Percentiles rank a stretch among this genome's conserved stretches.
Evolutionary conservation across 176 grass and related monocot species (phyloP).

Genomic region (Zoysia japonica): DNA sequence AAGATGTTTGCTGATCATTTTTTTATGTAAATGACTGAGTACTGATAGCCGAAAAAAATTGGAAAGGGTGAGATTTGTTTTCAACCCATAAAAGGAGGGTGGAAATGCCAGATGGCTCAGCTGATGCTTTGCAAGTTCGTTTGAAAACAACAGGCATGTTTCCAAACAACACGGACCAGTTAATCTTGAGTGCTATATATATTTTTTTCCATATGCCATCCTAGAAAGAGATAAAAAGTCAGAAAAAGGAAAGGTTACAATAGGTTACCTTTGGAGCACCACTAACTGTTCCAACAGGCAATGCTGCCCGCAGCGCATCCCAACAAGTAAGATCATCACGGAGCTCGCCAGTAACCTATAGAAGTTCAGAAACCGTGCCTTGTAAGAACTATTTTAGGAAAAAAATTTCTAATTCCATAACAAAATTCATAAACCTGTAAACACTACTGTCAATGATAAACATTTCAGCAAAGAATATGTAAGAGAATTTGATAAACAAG

Average conservation of each 20-base stretch:
- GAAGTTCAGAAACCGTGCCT: slow-evolving; percentile 9
- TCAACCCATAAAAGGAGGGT: background rate
- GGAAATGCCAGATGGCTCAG: background rate
- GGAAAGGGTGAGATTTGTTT: background rate
- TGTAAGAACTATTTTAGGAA: slow-evolving; percentile 21
- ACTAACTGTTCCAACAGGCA: slow-evolving; percentile 94
- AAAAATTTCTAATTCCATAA: background rate
- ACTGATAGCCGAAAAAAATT: background rate
- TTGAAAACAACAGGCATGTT: background rate
- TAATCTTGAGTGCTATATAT: background rate
- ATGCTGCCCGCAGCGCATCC: slow-evolving; percentile 78
- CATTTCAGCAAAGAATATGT: background rate
- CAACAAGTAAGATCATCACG: slow-evolving; percentile 76
- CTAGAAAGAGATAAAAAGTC: background rate
- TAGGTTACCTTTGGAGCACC: slow-evolving; percentile 85
- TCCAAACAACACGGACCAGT: background rate
- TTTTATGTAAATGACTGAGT: background rate
- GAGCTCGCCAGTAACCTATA: slow-evolving; percentile 78
- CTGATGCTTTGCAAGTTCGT: background rate
- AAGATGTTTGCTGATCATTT: background rate
- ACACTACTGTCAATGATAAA: background rate
- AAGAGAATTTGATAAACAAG: background rate
- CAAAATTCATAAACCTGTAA: background rate
- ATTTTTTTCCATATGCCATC: background rate
- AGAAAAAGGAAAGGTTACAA: background rate